A percentile compares a stretch with the other conserved stretches of the same genome.
Conservation (phyloP, 306 rosid species). For the barrel medic (Medicago truncatula) region MtrunA17r5.0-ANR NC_053043.1:36511501-36512000, state of each 20-base stretch:
- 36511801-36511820: neutral
- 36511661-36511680: neutral
- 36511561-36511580: neutral
- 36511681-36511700: neutral
- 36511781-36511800: neutral
- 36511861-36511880: too few relatives aligned
- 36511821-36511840: neutral
- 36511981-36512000: neutral
- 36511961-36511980: neutral
- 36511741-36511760: neutral
- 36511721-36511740: neutral
- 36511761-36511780: too few relatives aligned
- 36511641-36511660: neutral
- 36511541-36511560: slow-evolving; percentile 4
- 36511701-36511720: neutral
- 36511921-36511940: too few relatives aligned
- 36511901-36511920: too few relatives aligned
- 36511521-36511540: neutral
- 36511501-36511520: neutral
- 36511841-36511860: too few relatives aligned
- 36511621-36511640: neutral
- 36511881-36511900: too few relatives aligned
- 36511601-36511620: neutral
- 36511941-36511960: too few relatives aligned
- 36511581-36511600: neutral